Conservation (phyloP, 805 yeast genomes). For the Candida germanica region DNA sequence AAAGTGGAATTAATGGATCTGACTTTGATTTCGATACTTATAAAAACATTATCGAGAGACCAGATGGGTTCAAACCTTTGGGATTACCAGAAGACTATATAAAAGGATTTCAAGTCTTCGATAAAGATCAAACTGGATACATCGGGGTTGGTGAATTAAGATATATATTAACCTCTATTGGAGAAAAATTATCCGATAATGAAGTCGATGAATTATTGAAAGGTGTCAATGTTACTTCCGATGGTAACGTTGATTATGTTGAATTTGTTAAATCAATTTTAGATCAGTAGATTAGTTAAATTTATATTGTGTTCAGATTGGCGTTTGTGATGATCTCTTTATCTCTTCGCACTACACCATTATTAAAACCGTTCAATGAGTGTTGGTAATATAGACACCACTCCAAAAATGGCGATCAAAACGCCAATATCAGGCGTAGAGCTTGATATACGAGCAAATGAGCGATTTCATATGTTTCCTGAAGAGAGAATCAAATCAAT, state of each 20-base stretch:
- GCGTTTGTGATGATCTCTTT: not conserved
- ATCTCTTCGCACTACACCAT: too few relatives aligned
- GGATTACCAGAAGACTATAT: slow-evolving; percentile 91
- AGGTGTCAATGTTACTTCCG: slow-evolving; percentile 90
- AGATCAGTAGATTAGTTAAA: slow-evolving; percentile 57
- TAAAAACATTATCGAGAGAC: slow-evolving; percentile 74
- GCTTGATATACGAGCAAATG: slow-evolving; percentile 17
- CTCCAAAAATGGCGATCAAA: too few relatives aligned
- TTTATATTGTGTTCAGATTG: not conserved
- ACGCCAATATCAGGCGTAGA: too few relatives aligned
- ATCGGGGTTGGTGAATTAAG: slow-evolving; percentile 96
- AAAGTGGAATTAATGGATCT: slow-evolving; percentile 40
- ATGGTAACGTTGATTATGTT: slow-evolving; percentile 92
- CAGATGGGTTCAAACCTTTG: slow-evolving; percentile 81
- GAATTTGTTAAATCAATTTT: slow-evolving; percentile 91
- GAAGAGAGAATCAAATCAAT: slow-evolving; percentile 42
- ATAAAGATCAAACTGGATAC: slow-evolving; percentile 91
- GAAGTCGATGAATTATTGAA: slow-evolving; percentile 96
- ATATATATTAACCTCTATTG: slow-evolving; percentile 91
- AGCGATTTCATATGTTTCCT: slow-evolving; percentile 52
- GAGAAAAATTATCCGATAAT: slow-evolving; percentile 84
- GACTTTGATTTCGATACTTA: slow-evolving; percentile 75
- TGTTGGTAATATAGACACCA: too few relatives aligned
- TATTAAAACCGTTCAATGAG: too few relatives aligned
- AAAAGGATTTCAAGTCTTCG: slow-evolving; percentile 92